Evolutionary conservation across 2,329 filamentous ascomycete genomes (phyloP), one percentile per base, ranked within the genome.

Genomic region (Lecanoromycetidae sp.): DNA sequence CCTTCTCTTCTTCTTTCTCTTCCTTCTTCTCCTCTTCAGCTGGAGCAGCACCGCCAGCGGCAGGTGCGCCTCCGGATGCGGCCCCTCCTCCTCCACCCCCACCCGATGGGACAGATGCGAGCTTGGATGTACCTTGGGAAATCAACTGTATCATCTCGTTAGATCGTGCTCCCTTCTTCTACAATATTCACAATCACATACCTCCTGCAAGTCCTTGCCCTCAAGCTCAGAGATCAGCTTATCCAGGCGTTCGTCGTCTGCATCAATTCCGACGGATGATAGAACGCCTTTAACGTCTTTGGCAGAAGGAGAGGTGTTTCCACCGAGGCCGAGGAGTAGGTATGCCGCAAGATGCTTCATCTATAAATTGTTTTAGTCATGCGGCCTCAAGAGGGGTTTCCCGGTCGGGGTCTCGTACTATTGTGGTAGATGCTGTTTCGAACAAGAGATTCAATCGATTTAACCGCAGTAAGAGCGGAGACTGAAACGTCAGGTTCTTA

Each of bases 301-400:
- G 63, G 84, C 86, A 57, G 84, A 87, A 62, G 91, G 91, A 57
- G 80, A 80, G 75, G 77, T 70, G 80, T 95, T 96, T 74, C 91
- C 91, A 69, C 79, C 90, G 61, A 96, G 84, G 75, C 75, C 74
- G 71, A 96, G 86, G 68, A 98, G 90, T 67, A 98, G 87, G 81
- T 94, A 96, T 69, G 91, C 90, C 69, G 91, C 91, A 76, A 98
- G 84, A 76, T 96, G 83, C 88, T 98, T 96, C 91, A 98, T 96
- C 48, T 50, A 27, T 32, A 37, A 61, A 42, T 17, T 60, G 52
- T 55, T 42, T 49, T 20, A 46, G 38, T 54, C 55, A 53, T 56
- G 55, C 53, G 40, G 30, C 48, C 44, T 22, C 32, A 48, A 49
- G 48, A 41, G 32, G 6, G 44, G 7, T 10, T 9, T 26, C 2